Conservation (phyloP, 139 green algal genomes). For the Chlorella sp. region DNA sequence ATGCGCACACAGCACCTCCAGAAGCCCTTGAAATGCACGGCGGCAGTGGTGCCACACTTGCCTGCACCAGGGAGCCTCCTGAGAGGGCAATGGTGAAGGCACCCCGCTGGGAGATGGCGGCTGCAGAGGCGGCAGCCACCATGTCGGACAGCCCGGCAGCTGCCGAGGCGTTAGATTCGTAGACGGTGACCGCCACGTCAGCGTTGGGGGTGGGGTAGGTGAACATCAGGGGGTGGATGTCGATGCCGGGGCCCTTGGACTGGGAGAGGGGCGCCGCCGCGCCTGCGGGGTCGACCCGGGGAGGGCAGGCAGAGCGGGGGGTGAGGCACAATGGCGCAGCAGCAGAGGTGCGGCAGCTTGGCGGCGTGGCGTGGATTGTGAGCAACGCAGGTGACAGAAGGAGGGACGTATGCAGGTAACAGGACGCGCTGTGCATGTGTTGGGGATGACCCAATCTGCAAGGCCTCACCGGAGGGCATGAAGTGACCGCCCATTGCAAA, state of each 20-base stretch:
- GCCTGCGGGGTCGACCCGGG: not conserved
- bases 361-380: too few species aligned
- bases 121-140: slow-evolving; percentile 27
- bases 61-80: slow-evolving; percentile 75
- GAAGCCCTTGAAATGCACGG: too few species aligned
- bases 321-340: not conserved
- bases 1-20: too few species aligned
- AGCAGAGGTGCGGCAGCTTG: too few species aligned
- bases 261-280: slow-evolving; percentile 67
- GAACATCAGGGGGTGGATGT: slow-evolving; percentile 69
- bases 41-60: too few species aligned
- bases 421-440: too few species aligned
- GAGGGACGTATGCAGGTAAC: too few species aligned
- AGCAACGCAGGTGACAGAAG: too few species aligned
- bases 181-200: slow-evolving; percentile 54
- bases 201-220: slow-evolving; percentile 62
- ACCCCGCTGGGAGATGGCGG: slow-evolving; percentile 36
- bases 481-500: slow-evolving; percentile 91
- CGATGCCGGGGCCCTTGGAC: slow-evolving; percentile 70
- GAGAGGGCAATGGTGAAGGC: slow-evolving; percentile 89
- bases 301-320: not conserved
- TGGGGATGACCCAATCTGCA: not conserved
- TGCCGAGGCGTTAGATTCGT: slow-evolving; percentile 33
- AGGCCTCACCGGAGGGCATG: slow-evolving; percentile 72
- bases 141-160: slow-evolving; percentile 39